Base-by-base conservation (phyloP, 2,329 filamentous ascomycete genomes). In the Alternaria ventricosa region DNA sequence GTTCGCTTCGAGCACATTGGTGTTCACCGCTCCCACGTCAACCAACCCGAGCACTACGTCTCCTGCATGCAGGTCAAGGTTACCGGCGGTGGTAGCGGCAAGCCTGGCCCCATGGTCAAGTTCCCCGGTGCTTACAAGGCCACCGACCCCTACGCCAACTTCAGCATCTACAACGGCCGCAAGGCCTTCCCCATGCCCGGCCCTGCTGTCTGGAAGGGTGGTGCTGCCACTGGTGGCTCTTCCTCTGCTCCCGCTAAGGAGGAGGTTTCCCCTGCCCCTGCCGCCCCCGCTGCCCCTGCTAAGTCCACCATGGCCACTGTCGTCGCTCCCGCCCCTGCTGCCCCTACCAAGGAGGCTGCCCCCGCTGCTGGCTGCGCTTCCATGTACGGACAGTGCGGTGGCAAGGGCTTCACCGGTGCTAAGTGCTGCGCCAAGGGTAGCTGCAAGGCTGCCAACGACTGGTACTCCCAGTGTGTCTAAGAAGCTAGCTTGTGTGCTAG, bases 1-100 rank as follows among this genome's bases (percentile, higher is more conserved):
- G 67, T 83, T 22, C 77, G 82, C 13, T 71, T 79, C 44, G 82
- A 84, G 74, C 82, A 84, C 61, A 82, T 84, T 44, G 82, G 74
- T 44, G 72, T 71, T 25, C 68, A 71, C 55, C 65, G 65, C 44
- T 67, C 81, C 56, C 69, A 63, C 47, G 66, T 66, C 45, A 70
- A 70, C 41, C 74, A 78, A 57, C 75, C 78, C n/a, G 77, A 84
- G 74, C 83, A 83, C 71, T 84, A 84, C 54, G 69, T 70, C 51
- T 73, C 75, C 4, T 84, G 82, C 71, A 75, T 78, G 1, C 82
- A 84, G 72, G 60, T 84, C 61, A 78, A 80, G 67, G 77, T 84
- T 57, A 71, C 71, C 13, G 75, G 76, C 12, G 71, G 74, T 30
- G 78, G 77, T 13, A 73, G 63, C 49, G 78, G 75, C 49, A 72